Conservation (phyloP, 2,329 filamentous ascomycete genomes). For the Scolecobasidium constrictum region DNA sequence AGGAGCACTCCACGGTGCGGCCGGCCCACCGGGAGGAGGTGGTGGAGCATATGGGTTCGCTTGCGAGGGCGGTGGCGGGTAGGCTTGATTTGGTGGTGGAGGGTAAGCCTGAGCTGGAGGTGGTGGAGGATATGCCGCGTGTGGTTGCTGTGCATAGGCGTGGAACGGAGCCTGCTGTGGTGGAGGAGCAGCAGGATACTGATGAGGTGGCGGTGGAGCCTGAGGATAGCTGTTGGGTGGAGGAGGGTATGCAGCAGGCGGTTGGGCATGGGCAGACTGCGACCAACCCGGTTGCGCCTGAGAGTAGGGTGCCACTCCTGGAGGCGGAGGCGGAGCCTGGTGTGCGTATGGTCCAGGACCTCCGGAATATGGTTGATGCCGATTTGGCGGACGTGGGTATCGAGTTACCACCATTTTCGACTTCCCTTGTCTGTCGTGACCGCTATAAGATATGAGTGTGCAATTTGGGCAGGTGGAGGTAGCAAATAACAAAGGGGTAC, state of each 20-base stretch:
- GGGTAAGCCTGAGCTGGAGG: slow-evolving; percentile 10
- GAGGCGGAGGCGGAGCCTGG: slow-evolving; percentile 11
- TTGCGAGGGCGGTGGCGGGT: slow-evolving; percentile 9
- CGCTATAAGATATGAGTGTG: not conserved
- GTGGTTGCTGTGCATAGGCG: slow-evolving; percentile 4
- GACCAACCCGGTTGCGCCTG: slow-evolving; percentile 8
- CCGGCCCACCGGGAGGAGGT: slow-evolving; percentile 3
- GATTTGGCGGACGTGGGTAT: slow-evolving; percentile 39
- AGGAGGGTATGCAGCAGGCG: not conserved
- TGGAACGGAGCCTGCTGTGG: slow-evolving; percentile 7
- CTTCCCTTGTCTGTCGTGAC: not conserved
- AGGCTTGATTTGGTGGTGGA: slow-evolving; percentile 15
- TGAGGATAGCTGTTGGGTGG: slow-evolving; percentile 3
- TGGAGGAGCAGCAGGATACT: slow-evolving; percentile 7
- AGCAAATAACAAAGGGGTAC: not conserved
- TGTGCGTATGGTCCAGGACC: slow-evolving; percentile 18
- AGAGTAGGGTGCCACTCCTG: slow-evolving; percentile 6
- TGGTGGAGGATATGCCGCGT: slow-evolving; percentile 18
- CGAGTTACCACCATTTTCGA: slow-evolving; percentile 36
- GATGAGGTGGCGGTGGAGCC: slow-evolving; percentile 10
- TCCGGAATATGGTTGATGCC: slow-evolving; percentile 21
- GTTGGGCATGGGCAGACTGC: slow-evolving; percentile 2
- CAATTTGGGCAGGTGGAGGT: not conserved
- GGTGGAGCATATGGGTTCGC: slow-evolving; percentile 4
- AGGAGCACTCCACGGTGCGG: slow-evolving; percentile 6